A percentile compares a stretch with the other conserved stretches of the same genome.
Evolutionary conservation across 2,329 filamentous ascomycete species (phyloP).

Genomic region (Gaeumannomyces tritici): DNA sequence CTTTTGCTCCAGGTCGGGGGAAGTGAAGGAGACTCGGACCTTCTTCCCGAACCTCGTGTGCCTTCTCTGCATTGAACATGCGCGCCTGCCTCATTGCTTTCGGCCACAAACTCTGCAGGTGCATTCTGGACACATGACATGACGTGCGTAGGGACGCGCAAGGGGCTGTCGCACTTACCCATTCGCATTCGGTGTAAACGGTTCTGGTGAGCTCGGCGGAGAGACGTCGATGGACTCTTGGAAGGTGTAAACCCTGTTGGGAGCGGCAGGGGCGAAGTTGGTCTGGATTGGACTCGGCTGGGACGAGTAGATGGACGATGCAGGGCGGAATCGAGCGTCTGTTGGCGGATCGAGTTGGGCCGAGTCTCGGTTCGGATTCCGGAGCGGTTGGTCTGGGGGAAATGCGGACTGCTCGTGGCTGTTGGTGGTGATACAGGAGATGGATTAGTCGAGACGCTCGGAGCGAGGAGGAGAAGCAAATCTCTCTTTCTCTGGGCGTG

Average conservation of each 20-base stretch:
- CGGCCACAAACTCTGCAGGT: neutral
- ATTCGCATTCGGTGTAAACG: conserved; percentile 19
- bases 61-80: neutral
- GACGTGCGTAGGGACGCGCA: neutral
- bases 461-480: neutral
- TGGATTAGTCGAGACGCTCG: neutral
- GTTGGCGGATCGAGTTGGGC: conserved; percentile 6
- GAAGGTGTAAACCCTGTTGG: conserved; percentile 9
- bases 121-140: neutral
- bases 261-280: conserved; percentile 18
- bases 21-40: neutral
- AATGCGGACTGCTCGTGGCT: conserved; percentile 21
- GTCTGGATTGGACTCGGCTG: conserved; percentile 35
- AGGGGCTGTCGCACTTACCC: conserved; percentile 27
- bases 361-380: conserved; percentile 23
- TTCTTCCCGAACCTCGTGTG: neutral
- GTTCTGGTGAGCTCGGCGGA: conserved; percentile 48
- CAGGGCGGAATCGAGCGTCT: conserved; percentile 30
- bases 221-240: conserved; percentile 31
- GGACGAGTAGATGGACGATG: conserved; percentile 51
- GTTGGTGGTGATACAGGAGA: conserved; percentile 13
- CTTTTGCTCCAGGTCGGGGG: neutral
- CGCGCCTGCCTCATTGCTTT: neutral
- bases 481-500: too few relatives aligned
- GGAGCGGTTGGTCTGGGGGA: conserved; percentile 21